phyloP scores from a whole-genome alignment of 495 filamentous ascomycete species.

The Lasiosphaeris hirsuta region DNA sequence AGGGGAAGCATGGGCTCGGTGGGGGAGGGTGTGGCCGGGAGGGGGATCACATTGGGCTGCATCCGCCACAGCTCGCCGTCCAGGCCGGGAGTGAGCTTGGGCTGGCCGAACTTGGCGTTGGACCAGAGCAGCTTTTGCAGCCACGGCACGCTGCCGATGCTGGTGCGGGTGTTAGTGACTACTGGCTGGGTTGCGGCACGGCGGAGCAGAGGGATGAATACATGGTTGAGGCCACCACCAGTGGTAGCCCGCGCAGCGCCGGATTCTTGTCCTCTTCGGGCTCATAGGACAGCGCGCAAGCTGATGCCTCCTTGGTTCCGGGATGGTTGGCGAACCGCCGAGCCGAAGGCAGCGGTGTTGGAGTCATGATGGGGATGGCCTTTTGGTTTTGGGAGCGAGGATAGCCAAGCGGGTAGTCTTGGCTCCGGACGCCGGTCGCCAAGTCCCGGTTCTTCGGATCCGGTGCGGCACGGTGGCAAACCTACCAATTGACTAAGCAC shows the following conservation, averaged over 20 bases:
- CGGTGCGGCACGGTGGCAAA: too few relatives aligned
- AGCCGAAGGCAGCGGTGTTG: background rate
- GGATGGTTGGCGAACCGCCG: conserved; percentile 34
- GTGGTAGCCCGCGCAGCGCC: conserved; percentile 25
- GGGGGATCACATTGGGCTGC: conserved; percentile 75
- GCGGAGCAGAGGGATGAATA: conserved; percentile 9
- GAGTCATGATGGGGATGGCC: background rate
- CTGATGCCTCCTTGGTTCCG: conserved; percentile 29
- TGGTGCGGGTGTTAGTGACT: conserved; percentile 8
- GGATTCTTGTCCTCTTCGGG: conserved; percentile 31
- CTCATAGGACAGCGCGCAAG: conserved; percentile 19
- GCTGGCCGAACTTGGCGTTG: conserved; percentile 68
- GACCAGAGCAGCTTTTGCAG: conserved; percentile 50
- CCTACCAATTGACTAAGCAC: too few relatives aligned
- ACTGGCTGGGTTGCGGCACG: background rate
- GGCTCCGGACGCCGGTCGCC: too few relatives aligned
- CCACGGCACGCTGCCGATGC: conserved; percentile 23
- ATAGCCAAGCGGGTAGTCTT: too few relatives aligned
- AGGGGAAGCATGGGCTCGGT: conserved; percentile 28
- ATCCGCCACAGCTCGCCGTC: conserved; percentile 57
- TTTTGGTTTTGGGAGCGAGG: background rate
- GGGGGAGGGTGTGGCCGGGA: conserved; percentile 30
- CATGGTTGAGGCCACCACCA: conserved; percentile 27
- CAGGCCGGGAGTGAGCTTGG: conserved; percentile 58
- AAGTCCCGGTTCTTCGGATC: too few relatives aligned